phyloP scores from a whole-genome alignment of 1,139 yeast species.

The Kurtzmaniella quercitrusa region DNA sequence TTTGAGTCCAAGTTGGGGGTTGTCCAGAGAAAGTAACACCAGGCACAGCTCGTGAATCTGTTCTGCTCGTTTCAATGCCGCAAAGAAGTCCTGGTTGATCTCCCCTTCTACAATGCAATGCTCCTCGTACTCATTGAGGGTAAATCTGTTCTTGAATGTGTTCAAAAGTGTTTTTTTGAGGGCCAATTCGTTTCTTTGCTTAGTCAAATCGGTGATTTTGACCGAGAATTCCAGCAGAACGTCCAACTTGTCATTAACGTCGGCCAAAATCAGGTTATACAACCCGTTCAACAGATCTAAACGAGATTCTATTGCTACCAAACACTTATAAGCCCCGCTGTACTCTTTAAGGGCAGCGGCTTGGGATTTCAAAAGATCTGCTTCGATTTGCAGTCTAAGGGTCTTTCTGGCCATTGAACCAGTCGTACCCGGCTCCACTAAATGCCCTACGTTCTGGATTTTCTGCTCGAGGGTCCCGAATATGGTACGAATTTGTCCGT shows the following conservation, averaged over 20 bases:
- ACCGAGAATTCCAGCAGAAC: slow-evolving; percentile 21
- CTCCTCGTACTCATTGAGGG: slow-evolving; percentile 70
- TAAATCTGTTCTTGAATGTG: slow-evolving; percentile 61
- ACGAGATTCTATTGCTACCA: slow-evolving; percentile 38
- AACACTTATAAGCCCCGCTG: slow-evolving; percentile 48
- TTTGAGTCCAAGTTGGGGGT: slow-evolving; percentile 66
- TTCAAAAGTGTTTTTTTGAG: slow-evolving; percentile 53
- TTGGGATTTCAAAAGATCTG: slow-evolving; percentile 65
- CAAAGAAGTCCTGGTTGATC: slow-evolving; percentile 57
- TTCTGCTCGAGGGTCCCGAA: slow-evolving; percentile 44
- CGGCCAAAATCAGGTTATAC: slow-evolving; percentile 28
- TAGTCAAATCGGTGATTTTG: slow-evolving; percentile 37
- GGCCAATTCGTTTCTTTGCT: slow-evolving; percentile 36
- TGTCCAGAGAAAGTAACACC: slow-evolving; percentile 61
- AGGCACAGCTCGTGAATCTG: slow-evolving; percentile 64
- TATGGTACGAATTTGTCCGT: slow-evolving; percentile 45
- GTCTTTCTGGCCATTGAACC: slow-evolving; percentile 57
- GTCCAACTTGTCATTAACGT: slow-evolving; percentile 26
- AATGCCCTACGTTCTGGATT: slow-evolving; percentile 21
- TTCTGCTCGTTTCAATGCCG: slow-evolving; percentile 57
- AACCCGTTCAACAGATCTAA: slow-evolving; percentile 37
- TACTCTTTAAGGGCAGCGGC: slow-evolving; percentile 56
- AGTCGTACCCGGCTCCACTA: slow-evolving; percentile 51
- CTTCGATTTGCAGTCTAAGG: slow-evolving; percentile 65
- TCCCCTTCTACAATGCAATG: slow-evolving; percentile 43